Base-by-base conservation (phyloP, 495 filamentous ascomycete genomes). In the Bacidia gigantensis region DNA sequence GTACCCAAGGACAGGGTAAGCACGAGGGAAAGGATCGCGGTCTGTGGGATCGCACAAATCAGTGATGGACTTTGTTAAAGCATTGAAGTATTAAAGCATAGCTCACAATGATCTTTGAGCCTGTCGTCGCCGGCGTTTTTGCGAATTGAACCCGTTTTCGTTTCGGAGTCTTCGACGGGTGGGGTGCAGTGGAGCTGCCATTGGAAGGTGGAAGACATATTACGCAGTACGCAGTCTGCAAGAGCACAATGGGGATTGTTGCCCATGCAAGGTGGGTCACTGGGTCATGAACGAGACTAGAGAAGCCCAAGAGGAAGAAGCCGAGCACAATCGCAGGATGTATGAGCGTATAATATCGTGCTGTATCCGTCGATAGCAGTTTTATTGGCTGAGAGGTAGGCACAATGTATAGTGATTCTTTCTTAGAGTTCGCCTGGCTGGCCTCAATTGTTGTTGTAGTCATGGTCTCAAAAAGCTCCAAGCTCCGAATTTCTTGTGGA, bases 211-310 rank as follows among this genome's bases (percentile, higher is more conserved):
- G 86, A 11, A 94, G 73, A 65, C 89, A 95, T 21, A 82, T 53
- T 17, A 86, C 62, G 39, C 72, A 79, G 63, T 88, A 95, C 3
- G 58, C 64, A 11, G 78, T 64, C 63, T 97, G 90, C 1, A 88
- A 59, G 1, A 73, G 62, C 1, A 75, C 69, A 12, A 92, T 68
- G 45, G 77, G 66, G 2, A 82, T 75, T n/a, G 92, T 63, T 24
- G 76, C 67, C 26, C 57, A 72, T 1, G 73, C 56, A 50, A 98
- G 76, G 14, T 80, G 73, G 14, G 74, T 62, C 7, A 84, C 76
- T 7, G 92, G 89, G 59, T 89, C 72, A 26, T 71, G 67, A 11
- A 95, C 83, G 18, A 95, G 71, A 21, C 69, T 59, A 25, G 64
- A 61, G 69, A 96, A 95, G 29, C 72, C 76, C 26, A 75, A 38